Percentiles rank a stretch among this genome's conserved stretches.
Evolutionary conservation across 148 eudicot genomes (phyloP).

Genomic region (Talinum fruticosum): DNA sequence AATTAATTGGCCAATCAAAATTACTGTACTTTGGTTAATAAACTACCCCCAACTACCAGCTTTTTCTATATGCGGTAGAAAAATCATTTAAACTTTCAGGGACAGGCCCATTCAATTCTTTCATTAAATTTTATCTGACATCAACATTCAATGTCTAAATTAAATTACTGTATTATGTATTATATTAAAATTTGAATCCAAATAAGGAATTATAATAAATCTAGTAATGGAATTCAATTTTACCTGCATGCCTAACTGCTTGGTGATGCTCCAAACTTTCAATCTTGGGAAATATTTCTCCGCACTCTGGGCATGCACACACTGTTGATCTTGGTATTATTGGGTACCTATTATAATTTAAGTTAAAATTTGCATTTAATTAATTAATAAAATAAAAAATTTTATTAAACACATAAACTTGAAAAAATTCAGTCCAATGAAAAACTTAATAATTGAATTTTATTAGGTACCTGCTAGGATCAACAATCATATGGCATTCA

Average conservation of each 20-base stretch:
- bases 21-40: not conserved
- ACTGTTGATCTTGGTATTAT: constrained; percentile 65
- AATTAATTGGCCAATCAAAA: not conserved
- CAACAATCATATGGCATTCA: constrained; percentile 79
- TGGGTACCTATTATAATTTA: constrained; percentile 53
- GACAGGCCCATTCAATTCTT: constrained; percentile 14
- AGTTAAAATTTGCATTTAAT: not conserved
- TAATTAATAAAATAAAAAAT: no score
- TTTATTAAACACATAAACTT: no score
- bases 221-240: not conserved
- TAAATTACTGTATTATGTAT: not conserved
- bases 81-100: constrained; percentile 7
- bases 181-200: constrained; percentile 23
- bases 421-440: no score
- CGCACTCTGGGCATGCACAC: constrained; percentile 86
- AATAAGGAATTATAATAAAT: not conserved
- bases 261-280: constrained; percentile 93
- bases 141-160: constrained; percentile 19
- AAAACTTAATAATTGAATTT: no score
- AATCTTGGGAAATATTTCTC: constrained; percentile 82
- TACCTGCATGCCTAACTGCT: constrained; percentile 89
- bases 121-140: constrained; percentile 20
- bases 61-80: constrained; percentile 7
- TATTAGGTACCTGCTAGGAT: constrained; percentile 61
- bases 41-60: constrained; percentile 19